phyloP scores from a whole-genome alignment of 1,139 yeast species.

The Suhomyces atakaporum region DNA sequence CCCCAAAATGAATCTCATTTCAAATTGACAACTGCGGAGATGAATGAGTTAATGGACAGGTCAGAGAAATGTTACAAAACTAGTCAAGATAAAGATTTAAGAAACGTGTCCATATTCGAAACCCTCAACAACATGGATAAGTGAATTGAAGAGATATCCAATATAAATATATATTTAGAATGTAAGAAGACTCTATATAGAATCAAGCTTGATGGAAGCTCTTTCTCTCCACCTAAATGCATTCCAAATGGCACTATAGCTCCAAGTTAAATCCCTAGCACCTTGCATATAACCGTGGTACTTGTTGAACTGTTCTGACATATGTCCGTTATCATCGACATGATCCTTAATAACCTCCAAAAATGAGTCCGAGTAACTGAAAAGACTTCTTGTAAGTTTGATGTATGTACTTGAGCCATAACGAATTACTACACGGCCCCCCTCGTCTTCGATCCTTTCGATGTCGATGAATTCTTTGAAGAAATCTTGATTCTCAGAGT shows the following conservation, averaged over 20 bases:
- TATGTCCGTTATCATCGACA: conserved; percentile 68
- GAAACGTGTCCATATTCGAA: conserved; percentile 55
- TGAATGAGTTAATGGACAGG: conserved; percentile 58
- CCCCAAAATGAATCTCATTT: neutral
- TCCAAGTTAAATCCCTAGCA: conserved; percentile 87
- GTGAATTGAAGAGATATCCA: too few species aligned
- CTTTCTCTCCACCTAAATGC: conserved; percentile 64
- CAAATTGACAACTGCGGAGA: conserved; percentile 38
- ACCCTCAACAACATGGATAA: conserved; percentile 39
- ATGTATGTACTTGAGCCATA: conserved; percentile 51
- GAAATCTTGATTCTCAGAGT: conserved; percentile 30
- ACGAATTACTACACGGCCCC: conserved; percentile 8
- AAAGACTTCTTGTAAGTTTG: conserved; percentile 46
- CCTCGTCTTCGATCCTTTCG: conserved; percentile 10
- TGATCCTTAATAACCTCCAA: conserved; percentile 71
- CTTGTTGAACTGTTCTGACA: conserved; percentile 88
- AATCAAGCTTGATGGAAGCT: conserved; percentile 20
- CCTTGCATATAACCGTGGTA: conserved; percentile 86
- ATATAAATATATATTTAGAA: too few species aligned
- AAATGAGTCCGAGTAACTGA: conserved; percentile 73
- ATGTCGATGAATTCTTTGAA: conserved; percentile 30
- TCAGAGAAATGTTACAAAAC: conserved; percentile 44
- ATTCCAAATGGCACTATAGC: conserved; percentile 78
- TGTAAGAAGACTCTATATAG: too few species aligned
- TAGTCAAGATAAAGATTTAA: conserved; percentile 24